phyloP scores from a whole-genome alignment of 1,284 basidiomycete genomes.

The Hortiboletus rubellus region DNA sequence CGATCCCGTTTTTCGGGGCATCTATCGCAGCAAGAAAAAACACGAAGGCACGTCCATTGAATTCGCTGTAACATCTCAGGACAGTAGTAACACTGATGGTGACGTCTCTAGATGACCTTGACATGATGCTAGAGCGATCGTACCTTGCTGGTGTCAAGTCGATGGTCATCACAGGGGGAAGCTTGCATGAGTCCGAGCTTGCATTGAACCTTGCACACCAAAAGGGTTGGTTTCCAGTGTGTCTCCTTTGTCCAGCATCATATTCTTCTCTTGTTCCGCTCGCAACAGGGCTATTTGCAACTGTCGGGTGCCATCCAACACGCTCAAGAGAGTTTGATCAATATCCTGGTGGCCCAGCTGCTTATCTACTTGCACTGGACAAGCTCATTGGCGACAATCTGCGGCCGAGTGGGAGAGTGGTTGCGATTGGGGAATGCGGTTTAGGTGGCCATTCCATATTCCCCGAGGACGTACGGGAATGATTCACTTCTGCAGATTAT shows the following conservation, averaged over 20 bases:
- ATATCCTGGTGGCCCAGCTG: slow-evolving; percentile 58
- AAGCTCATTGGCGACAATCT: slow-evolving; percentile 56
- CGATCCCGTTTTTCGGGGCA: slow-evolving; percentile 61
- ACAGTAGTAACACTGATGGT: background rate
- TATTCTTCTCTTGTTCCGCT: background rate
- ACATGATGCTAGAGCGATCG: slow-evolving; percentile 61
- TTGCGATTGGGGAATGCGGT: slow-evolving; percentile 87
- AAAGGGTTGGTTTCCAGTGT: slow-evolving; percentile 43
- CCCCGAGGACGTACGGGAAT: background rate
- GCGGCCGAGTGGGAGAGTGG: slow-evolving; percentile 57
- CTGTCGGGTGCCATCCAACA: slow-evolving; percentile 87
- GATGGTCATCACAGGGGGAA: slow-evolving; percentile 85
- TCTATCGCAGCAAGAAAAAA: slow-evolving; percentile 51
- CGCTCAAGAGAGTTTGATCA: slow-evolving; percentile 76
- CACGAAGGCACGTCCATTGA: slow-evolving; percentile 48
- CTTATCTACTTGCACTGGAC: slow-evolving; percentile 65
- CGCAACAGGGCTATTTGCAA: slow-evolving; percentile 64
- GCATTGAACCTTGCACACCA: slow-evolving; percentile 65
- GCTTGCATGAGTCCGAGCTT: slow-evolving; percentile 62
- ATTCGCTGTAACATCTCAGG: slow-evolving; percentile 12
- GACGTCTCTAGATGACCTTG: slow-evolving; percentile 60
- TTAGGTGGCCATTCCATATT: slow-evolving; percentile 52
- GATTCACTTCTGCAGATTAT: slow-evolving; percentile 58
- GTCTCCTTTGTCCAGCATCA: background rate
- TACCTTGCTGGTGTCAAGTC: slow-evolving; percentile 64